phyloP scores from a whole-genome alignment of 371 early-diverging fungal species.

The Encephalitozoon romaleae region DNA sequence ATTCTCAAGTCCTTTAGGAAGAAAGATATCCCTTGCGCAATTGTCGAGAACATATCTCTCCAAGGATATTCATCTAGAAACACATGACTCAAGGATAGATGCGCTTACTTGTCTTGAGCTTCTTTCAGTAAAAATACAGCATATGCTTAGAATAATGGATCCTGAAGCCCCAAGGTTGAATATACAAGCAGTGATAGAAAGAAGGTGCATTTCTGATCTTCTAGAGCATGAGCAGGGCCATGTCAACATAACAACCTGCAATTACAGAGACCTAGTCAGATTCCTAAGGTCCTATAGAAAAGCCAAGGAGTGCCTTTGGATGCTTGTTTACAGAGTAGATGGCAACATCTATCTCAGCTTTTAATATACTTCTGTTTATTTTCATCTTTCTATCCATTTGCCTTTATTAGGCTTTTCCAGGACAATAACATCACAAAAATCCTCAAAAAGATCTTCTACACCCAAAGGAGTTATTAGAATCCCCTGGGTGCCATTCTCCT shows the following conservation, averaged over 20 bases:
- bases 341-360: background rate
- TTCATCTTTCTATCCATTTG: background rate
- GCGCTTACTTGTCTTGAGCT: slow-evolving; percentile 43
- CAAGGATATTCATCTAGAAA: slow-evolving; percentile 43
- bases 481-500: slow-evolving; percentile 44
- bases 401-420: slow-evolving; percentile 33
- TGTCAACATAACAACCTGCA: background rate
- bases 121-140: slow-evolving; percentile 34
- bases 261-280: background rate
- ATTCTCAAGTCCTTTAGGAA: slow-evolving; percentile 43
- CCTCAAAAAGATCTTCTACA: slow-evolving; percentile 40
- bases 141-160: slow-evolving; percentile 11
- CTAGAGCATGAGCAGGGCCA: background rate
- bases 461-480: slow-evolving; percentile 60
- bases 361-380: background rate
- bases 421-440: slow-evolving; percentile 50
- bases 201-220: background rate
- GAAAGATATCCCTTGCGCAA: slow-evolving; percentile 45
- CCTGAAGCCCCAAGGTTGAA: background rate
- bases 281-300: background rate
- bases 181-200: slow-evolving; percentile 3
- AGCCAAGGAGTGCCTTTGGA: background rate
- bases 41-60: slow-evolving; percentile 46
- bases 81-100: slow-evolving; percentile 56
- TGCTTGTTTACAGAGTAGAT: background rate